These are phyloP conservation scores for Physcomitrium patens DNA, from an alignment of 225 moss, liverwort and hornwort genomes.

Conservation along the genomic window DNA sequence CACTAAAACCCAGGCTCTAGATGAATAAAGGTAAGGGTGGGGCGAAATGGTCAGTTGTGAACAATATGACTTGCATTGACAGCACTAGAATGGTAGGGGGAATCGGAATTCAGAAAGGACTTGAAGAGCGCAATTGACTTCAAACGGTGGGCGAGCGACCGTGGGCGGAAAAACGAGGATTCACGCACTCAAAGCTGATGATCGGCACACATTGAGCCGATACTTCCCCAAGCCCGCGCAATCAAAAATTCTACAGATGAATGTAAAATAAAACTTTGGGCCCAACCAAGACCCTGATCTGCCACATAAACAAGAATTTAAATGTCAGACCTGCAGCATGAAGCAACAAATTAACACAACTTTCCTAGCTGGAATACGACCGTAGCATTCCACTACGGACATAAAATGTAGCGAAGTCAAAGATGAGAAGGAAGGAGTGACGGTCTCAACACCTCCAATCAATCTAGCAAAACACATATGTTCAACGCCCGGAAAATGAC, in stretches of 20 bases:
- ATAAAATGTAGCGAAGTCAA: not conserved
- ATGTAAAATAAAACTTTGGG: not conserved
- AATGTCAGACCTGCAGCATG: constrained; percentile 31
- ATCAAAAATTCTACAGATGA: constrained; percentile 14
- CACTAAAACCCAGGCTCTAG: constrained; percentile 13
- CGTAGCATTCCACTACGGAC: not conserved
- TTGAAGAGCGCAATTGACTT: not conserved
- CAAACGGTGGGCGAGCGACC: constrained; percentile 13
- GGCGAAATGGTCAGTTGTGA: constrained; percentile 21
- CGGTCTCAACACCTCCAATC: constrained; percentile 16
- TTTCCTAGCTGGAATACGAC: not conserved
- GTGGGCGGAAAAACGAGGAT: constrained; percentile 10
- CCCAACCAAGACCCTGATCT: constrained; percentile 35
- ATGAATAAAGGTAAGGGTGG: not conserved
- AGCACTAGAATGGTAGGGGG: constrained; percentile 28
- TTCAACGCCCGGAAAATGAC: not conserved
- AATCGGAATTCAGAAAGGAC: constrained; percentile 11
- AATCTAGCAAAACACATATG: constrained; percentile 8
- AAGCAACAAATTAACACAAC: not conserved
- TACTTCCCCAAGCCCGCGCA: constrained; percentile 3
- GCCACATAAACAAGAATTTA: constrained; percentile 25
- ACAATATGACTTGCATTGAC: constrained; percentile 34
- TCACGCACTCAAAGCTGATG: constrained; percentile 16
- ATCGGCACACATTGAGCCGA: not conserved
- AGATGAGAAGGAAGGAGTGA: not conserved